phyloP scores from a whole-genome alignment of 768 basidiomycete genomes.

The Amanita thiersii region DNA sequence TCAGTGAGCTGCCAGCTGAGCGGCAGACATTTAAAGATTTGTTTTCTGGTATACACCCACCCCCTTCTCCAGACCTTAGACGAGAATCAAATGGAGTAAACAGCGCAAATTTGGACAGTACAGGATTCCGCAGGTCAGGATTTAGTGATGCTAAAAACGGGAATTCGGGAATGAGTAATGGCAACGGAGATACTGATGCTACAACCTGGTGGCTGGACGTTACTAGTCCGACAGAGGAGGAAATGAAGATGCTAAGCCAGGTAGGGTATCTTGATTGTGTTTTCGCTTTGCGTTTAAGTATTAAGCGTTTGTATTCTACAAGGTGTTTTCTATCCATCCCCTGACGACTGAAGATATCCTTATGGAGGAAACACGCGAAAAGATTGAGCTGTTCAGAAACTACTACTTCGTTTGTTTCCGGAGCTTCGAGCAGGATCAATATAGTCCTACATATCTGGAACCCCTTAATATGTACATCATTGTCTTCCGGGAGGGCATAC shows the following conservation, averaged over 20 bases:
- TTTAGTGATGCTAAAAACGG: background rate
- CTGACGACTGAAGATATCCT: conserved; percentile 98
- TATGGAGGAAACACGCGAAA: conserved; percentile 99
- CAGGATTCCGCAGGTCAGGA: background rate
- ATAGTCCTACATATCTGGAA: conserved; percentile 94
- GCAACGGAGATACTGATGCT: conserved; percentile 42
- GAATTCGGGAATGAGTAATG: background rate
- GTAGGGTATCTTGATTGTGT: conserved; percentile 31
- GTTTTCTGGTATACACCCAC: conserved; percentile 48
- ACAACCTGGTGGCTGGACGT: conserved; percentile 98
- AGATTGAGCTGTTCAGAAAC: conserved; percentile 97
- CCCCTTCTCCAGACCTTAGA: conserved; percentile 2
- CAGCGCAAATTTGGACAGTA: background rate
- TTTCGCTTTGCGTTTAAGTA: conserved; percentile 1
- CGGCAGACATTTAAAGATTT: conserved; percentile 90
- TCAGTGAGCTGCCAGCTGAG: conserved; percentile 90
- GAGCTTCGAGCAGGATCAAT: conserved; percentile 97
- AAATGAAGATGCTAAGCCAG: conserved; percentile 96
- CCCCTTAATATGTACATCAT: conserved; percentile 99
- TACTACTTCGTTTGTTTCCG: conserved; percentile 99
- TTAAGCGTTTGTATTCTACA: background rate
- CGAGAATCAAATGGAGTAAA: background rate
- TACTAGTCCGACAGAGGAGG: conserved; percentile 89
- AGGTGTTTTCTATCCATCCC: conserved; percentile 97
- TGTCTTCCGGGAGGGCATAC: conserved; percentile 93